phyloP scores from a whole-genome alignment of 495 filamentous ascomycete genomes.

The Podospora tetraspora region DNA sequence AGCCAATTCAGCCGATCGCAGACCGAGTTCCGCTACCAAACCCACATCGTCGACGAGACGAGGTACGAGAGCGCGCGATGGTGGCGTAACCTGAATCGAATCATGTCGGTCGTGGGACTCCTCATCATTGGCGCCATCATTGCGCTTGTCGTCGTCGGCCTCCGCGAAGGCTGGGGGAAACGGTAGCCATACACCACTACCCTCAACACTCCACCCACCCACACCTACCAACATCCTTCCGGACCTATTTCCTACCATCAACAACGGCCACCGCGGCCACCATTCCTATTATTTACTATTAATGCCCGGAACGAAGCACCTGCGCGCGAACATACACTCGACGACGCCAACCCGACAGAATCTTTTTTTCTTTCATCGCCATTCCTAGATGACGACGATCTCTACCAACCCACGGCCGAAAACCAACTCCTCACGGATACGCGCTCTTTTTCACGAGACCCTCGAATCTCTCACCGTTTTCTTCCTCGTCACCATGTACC shows the following conservation, averaged over 20 bases:
- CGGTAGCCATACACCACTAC: neutral
- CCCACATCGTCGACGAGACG: conserved; percentile 48
- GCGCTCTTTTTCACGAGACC: conserved; percentile 1
- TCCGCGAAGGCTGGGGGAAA: conserved; percentile 35
- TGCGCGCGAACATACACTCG: conserved; percentile 1
- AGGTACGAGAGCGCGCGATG: conserved; percentile 77
- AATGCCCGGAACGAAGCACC: conserved; percentile 22
- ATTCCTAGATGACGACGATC: conserved; percentile 1
- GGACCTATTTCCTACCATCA: neutral
- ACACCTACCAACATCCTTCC: neutral
- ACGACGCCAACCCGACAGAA: conserved; percentile 19
- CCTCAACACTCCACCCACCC: neutral
- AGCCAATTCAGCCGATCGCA: conserved; percentile 28
- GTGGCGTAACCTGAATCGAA: conserved; percentile 89
- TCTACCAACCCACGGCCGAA: neutral
- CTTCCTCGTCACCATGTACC: neutral
- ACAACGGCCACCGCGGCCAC: neutral
- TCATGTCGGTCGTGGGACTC: conserved; percentile 75
- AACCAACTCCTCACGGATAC: conserved; percentile 11
- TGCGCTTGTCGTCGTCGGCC: conserved; percentile 55
- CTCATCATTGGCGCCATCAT: conserved; percentile 72
- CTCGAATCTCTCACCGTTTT: conserved; percentile 1
- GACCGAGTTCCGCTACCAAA: conserved; percentile 40
- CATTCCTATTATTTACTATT: neutral
- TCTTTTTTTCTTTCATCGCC: neutral